Conservation (phyloP, 2,329 filamentous ascomycete genomes). For the Xylaria sp. region DNA sequence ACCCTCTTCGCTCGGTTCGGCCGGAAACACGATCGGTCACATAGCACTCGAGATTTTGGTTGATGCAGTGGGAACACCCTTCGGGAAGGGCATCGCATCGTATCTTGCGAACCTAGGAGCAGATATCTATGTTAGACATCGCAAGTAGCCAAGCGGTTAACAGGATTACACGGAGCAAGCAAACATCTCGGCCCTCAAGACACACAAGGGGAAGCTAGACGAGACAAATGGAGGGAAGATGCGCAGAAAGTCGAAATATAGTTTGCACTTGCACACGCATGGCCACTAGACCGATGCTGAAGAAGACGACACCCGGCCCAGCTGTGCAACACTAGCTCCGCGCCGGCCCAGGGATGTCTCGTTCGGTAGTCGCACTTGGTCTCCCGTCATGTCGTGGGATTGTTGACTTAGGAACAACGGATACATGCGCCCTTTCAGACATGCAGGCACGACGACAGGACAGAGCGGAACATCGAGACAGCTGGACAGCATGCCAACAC, state of each 20-base stretch:
- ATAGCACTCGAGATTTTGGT: conserved; percentile 80
- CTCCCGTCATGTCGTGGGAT: neutral
- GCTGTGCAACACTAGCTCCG: conserved; percentile 23
- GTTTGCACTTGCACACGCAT: conserved; percentile 35
- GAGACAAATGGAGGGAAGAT: conserved; percentile 17
- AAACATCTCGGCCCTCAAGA: conserved; percentile 15
- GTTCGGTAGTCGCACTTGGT: conserved; percentile 9
- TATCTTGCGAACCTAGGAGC: conserved; percentile 77
- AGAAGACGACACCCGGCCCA: conserved; percentile 1
- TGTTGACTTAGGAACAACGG: neutral
- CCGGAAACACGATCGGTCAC: conserved; percentile 90
- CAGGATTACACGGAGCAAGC: neutral
- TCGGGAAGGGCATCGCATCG: conserved; percentile 83
- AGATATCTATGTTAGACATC: conserved; percentile 39
- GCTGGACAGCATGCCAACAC: neutral
- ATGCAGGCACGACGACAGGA: neutral
- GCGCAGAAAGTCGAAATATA: conserved; percentile 26
- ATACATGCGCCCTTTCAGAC: conserved; percentile 12
- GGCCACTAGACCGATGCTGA: conserved; percentile 3
- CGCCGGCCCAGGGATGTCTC: conserved; percentile 1
- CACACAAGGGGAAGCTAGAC: conserved; percentile 9
- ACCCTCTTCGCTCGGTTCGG: conserved; percentile 80
- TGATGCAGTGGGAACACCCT: conserved; percentile 83
- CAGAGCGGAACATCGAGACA: neutral
- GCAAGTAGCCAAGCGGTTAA: neutral